Base-by-base conservation (phyloP, 805 yeast species). In the Vanderwaltozyma yarrowii region DNA sequence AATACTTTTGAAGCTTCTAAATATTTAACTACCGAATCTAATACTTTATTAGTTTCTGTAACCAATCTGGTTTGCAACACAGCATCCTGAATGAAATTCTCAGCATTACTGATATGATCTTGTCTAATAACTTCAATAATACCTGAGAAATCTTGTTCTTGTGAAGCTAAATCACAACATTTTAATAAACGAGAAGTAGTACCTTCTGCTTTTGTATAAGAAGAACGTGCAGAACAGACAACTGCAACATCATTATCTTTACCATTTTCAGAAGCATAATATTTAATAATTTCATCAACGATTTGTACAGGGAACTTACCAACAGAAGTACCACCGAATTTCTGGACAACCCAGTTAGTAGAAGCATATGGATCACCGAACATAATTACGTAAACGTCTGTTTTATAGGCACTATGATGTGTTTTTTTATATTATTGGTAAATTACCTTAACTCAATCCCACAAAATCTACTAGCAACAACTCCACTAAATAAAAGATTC, bases 301-400 rank as follows among this genome's bases (percentile, higher is more conserved):
- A 92, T 92, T 46, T 80, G 73, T 36, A 72, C 77, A 9, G 96
- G 84, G 60, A 92, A 88, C 59, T 92, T 92, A 17, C 98, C 98
- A 24, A 92, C 96, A 33, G 92, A 79, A 13, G 98, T 92, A 38
- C 98, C 98, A 35, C 98, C 98, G 54, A 85, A 92, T 62, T 92
- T 92, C 61, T 92, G 98, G 6, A 92, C 82, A 3, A 82, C 60
- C 88, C 89, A 80, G 14, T 73, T 73, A 14, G 46, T 30, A 18
- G 24, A 15, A 7, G 38, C 34, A 19, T 36, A 21, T 9, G 30
- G 34, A 30, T 36, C 38, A 25, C 16, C n/a, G 18, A 36, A 36
- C 38, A 36, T 35, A 3, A 17, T 30, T n/a, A n/a, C n/a, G n/a
- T n/a, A n/a, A n/a, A n/a, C n/a, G n/a, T n/a, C n/a, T n/a, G n/a